Percentiles rank a stretch among this genome's conserved stretches.
These are phyloP conservation scores for Podospora fimiseda DNA, from an alignment of 495 filamentous ascomycete species.

Conservation along the genomic window DNA sequence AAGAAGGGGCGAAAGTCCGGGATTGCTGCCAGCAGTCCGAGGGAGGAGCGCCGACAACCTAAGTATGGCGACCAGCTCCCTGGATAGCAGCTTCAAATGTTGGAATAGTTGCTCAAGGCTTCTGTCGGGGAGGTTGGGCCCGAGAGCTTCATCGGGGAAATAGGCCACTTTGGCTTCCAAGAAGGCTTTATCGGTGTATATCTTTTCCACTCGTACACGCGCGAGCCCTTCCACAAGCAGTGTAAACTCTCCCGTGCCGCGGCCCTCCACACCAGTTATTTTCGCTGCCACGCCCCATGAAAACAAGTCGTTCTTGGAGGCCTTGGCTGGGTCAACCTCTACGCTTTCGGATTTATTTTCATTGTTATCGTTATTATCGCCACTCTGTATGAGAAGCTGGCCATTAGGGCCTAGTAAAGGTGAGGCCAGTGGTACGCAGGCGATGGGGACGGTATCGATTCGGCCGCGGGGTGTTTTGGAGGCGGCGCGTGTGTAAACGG, in stretches of 20 bases:
- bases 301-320: conserved; percentile 67
- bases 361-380: conserved; percentile 22
- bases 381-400: conserved; percentile 59
- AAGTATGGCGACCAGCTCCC: conserved; percentile 73
- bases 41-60: conserved; percentile 71
- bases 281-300: conserved; percentile 70
- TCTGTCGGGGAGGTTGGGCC: conserved; percentile 37
- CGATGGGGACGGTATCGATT: conserved; percentile 61
- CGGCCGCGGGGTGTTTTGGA: conserved; percentile 56
- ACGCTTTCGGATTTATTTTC: conserved; percentile 31
- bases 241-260: conserved; percentile 68
- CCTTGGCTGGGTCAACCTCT: conserved; percentile 38
- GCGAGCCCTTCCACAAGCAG: conserved; percentile 80
- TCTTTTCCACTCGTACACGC: conserved; percentile 66
- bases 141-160: conserved; percentile 52
- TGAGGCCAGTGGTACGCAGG: conserved; percentile 74
- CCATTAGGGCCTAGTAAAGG: conserved; percentile 62
- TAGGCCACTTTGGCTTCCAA: conserved; percentile 69
- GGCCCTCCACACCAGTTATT: conserved; percentile 76
- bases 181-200: conserved; percentile 73
- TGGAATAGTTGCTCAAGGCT: conserved; percentile 64
- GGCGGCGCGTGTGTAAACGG: conserved; percentile 61
- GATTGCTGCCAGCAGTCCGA: conserved; percentile 37
- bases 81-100: conserved; percentile 71
- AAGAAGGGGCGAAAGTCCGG: conserved; percentile 71